Evolutionary conservation across 139 green algal genomes (phyloP).

Genomic region (Deuterostichococcus epilithicus): DNA sequence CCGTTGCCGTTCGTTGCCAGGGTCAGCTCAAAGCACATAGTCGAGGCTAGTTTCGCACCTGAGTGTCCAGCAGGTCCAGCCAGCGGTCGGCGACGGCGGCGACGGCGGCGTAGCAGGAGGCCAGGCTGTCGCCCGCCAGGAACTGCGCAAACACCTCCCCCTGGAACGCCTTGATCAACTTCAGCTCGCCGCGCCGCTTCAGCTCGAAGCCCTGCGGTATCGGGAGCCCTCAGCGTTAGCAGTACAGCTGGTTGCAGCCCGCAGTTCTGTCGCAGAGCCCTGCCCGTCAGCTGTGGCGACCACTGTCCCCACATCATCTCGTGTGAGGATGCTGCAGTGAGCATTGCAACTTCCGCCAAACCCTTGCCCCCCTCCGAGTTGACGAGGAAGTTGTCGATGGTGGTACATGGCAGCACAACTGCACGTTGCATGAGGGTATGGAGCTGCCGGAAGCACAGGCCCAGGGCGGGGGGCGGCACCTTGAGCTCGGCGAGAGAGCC

Average conservation of each 20-base stretch:
- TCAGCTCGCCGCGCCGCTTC: slow-evolving; percentile 96
- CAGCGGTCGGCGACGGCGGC: slow-evolving; percentile 89
- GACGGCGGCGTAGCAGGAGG: slow-evolving; percentile 90
- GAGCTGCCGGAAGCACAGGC: not conserved
- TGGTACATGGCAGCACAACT: not conserved
- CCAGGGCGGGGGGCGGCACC: slow-evolving; percentile 22
- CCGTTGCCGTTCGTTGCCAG: too few species aligned
- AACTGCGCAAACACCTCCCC: slow-evolving; percentile 94
- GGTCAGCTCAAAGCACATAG: too few species aligned
- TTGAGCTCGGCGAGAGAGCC: slow-evolving; percentile 94
- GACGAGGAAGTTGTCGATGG: too few species aligned
- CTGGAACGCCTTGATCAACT: slow-evolving; percentile 99
- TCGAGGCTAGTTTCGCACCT: slow-evolving; percentile 21
- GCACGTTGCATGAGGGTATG: not conserved
- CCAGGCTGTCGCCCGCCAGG: slow-evolving; percentile 74
- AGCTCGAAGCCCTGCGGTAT: slow-evolving; percentile 78
- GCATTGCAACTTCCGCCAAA: too few species aligned
- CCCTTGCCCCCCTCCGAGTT: too few species aligned
- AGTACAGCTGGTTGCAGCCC: not conserved
- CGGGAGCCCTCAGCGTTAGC: not conserved
- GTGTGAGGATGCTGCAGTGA: too few species aligned
- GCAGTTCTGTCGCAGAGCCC: too few species aligned
- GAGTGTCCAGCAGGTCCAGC: slow-evolving; percentile 96
- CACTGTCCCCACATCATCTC: too few species aligned
- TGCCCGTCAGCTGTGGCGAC: too few species aligned